A percentile compares a stretch with the other conserved stretches of the same genome.
Conservation (phyloP, 1,139 yeast species). For the Pichiaceae sp. region DNA sequence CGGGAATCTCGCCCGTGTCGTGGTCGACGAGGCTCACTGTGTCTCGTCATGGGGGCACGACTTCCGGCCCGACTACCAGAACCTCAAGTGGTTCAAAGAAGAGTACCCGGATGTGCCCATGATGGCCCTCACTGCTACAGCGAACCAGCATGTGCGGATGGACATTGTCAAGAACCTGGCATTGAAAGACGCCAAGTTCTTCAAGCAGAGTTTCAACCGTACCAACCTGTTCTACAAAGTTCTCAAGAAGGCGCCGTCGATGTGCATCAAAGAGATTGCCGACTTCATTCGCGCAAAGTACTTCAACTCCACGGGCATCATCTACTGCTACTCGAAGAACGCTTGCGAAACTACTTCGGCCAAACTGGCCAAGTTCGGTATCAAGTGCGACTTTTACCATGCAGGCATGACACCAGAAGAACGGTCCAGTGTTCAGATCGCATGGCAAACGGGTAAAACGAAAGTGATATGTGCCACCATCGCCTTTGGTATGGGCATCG, state of each 20-base stretch:
- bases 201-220: conserved; percentile 80
- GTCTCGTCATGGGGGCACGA: conserved; percentile 99
- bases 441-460: conserved; percentile 70
- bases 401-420: conserved; percentile 88
- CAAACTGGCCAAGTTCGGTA: conserved; percentile 49
- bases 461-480: conserved; percentile 92
- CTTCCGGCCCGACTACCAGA: conserved; percentile 92
- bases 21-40: conserved; percentile 98
- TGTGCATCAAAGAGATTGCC: conserved; percentile 54
- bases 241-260: conserved; percentile 48
- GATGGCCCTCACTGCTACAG: conserved; percentile 97
- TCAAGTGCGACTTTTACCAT: conserved; percentile 73
- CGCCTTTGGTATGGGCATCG: conserved; percentile 99
- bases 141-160: conserved; percentile 81
- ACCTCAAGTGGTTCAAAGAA: conserved; percentile 61
- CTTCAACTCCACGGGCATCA: conserved; percentile 68
- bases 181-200: conserved; percentile 44
- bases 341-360: conserved; percentile 79
- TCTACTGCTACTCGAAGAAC: conserved; percentile 86
- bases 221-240: conserved; percentile 80
- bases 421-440: conserved; percentile 57
- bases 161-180: conserved; percentile 75
- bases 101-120: conserved; percentile 76
- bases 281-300: conserved; percentile 46
- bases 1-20: conserved; percentile 67